Conservation (phyloP, 2,329 filamentous ascomycete species). For the Sclerotinia nivalis region DNA sequence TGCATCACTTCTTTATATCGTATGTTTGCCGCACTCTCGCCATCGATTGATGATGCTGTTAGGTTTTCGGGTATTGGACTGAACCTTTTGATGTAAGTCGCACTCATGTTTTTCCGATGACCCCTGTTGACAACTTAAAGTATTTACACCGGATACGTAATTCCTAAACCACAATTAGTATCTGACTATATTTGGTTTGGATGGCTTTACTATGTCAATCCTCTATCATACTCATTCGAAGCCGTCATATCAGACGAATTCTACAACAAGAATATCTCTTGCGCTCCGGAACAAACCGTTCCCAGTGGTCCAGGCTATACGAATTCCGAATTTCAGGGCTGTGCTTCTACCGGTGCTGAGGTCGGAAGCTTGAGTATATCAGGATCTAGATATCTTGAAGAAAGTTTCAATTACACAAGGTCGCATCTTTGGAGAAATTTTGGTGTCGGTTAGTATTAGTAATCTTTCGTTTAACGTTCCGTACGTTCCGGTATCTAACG, state of each 20-base stretch:
- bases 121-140: conserved; percentile 21
- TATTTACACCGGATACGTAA: conserved; percentile 68
- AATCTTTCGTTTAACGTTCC: background rate
- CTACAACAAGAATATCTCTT: conserved; percentile 55
- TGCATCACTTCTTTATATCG: conserved; percentile 65
- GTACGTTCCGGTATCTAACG: background rate
- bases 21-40: conserved; percentile 65
- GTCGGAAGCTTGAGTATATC: conserved; percentile 52
- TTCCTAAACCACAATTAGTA: conserved; percentile 62
- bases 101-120: background rate
- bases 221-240: conserved; percentile 61
- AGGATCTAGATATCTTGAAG: conserved; percentile 55
- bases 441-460: conserved; percentile 47
- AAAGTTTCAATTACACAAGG: conserved; percentile 57
- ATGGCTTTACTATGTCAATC: conserved; percentile 53
- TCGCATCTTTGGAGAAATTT: conserved; percentile 66
- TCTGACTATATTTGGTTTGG: conserved; percentile 65
- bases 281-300: conserved; percentile 57
- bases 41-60: conserved; percentile 65
- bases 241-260: conserved; percentile 65
- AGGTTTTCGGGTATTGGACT: conserved; percentile 63
- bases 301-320: conserved; percentile 56
- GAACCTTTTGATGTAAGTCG: conserved; percentile 54
- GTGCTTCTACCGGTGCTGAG: conserved; percentile 58
- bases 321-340: conserved; percentile 60